Base-by-base conservation (phyloP, 805 yeast species). In the Metschnikowia corniflorae region DNA sequence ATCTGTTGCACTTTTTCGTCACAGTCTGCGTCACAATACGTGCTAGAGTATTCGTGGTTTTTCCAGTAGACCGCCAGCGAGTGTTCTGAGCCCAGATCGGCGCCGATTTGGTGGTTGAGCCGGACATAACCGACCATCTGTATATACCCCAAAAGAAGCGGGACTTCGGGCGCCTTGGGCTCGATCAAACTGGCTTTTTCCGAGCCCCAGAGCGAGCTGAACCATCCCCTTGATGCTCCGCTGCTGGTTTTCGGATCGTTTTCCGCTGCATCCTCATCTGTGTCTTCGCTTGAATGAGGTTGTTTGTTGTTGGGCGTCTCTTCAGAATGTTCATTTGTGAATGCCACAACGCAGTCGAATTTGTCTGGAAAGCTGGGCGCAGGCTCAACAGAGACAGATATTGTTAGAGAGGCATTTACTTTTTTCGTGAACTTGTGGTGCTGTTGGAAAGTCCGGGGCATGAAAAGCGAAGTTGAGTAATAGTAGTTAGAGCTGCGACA, bases 91-190 rank as follows among this genome's bases (percentile, higher is more conserved):
- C 42, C 41, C n/a, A 38, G 33, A 24, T 39, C 46, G 22, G 46
- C 33, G 27, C 51, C 61, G 31, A 63, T 54, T 31, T 57, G 55
- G 40, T 65, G 65, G 44, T 68, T 68, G 20, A 63, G 54, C 7
- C 65, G 61, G 10, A 62, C 60, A 26, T 58, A 65, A 5, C 73
- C 73, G 29, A 63, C 43, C 34, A 68, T 42, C 44, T 68, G 73
- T 16, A 66, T 40, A 42, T 66, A 58, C 1, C 71, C 71, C 21
- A 67, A 46, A 30, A 59, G 54, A 4, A 65, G 44, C 6, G 42
- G 46, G 31, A 36, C 40, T 8, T 46, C 45, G 3, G 19, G 35
- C 8, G 26, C 34, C n/a, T 25, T 2, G 14, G 16, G 8, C 7
- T 25, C 14, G 5, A 36, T 33, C 22, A 36, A 30, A 8, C 9